Conservation (phyloP, 1,139 yeast genomes). For the Kurtzmaniella quercitrusa region DNA sequence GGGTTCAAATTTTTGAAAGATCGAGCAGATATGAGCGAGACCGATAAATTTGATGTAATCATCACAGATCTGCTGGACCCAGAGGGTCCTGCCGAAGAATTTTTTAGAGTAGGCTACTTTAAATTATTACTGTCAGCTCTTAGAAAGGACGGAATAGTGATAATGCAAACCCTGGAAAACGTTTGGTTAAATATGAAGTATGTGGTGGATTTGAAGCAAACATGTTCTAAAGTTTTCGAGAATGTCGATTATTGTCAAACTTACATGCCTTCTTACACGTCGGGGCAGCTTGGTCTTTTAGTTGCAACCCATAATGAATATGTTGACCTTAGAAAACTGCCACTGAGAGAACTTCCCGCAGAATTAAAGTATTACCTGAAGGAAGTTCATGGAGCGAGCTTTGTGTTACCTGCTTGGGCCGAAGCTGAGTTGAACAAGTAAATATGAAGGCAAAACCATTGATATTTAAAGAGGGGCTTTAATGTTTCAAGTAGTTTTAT, state of each 20-base stretch:
- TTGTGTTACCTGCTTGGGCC: constrained; percentile 89
- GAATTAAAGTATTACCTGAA: constrained; percentile 71
- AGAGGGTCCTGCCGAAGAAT: constrained; percentile 96
- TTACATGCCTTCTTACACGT: constrained; percentile 93
- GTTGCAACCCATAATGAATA: constrained; percentile 65
- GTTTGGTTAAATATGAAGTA: constrained; percentile 83
- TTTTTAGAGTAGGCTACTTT: constrained; percentile 83
- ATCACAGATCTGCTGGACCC: constrained; percentile 97
- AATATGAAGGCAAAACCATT: not conserved
- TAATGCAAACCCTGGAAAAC: constrained; percentile 90
- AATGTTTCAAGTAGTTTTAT: too few species aligned
- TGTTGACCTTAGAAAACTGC: constrained; percentile 53
- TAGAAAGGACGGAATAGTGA: constrained; percentile 70
- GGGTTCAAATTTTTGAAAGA: constrained; percentile 77
- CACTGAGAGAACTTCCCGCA: constrained; percentile 47
- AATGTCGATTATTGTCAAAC: constrained; percentile 79
- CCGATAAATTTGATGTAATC: constrained; percentile 68
- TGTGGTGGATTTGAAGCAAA: constrained; percentile 53
- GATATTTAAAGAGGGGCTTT: too few species aligned
- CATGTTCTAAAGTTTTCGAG: constrained; percentile 70
- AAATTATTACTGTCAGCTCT: constrained; percentile 66
- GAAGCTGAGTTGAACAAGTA: constrained; percentile 24
- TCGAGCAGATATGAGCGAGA: constrained; percentile 23
- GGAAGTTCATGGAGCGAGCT: constrained; percentile 71
- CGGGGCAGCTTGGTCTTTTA: constrained; percentile 90